Base-by-base conservation (phyloP, 2,329 filamentous ascomycete species). In the Exophiala sp. region DNA sequence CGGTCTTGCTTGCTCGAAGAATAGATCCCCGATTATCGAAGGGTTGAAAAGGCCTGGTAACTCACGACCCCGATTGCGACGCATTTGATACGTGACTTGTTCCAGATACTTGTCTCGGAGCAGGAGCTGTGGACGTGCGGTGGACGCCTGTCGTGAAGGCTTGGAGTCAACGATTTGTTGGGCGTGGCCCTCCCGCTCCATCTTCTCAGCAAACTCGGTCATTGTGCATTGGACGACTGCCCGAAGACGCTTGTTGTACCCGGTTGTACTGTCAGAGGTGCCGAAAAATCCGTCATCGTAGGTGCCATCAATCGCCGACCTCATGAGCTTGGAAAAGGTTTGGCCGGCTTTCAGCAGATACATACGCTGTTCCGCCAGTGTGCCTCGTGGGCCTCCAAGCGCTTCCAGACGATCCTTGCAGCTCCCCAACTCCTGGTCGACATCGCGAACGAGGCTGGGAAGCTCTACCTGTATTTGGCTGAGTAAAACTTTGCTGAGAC, bases 331-430 rank as follows among this genome's bases (percentile, higher is more conserved):
- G 21, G 71, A 68, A 50, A 74, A 77, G 1, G 61, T 62, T 16
- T 66, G 66, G 44, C 71, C 70, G 14, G 76, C 68, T 7, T 61
- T 59, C 3, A 72, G 58, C 1, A 75, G 63, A 47, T 72, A 67
- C 6, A 56, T 54, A 24, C 67, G 57, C 47, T 70, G 58, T 32
- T 72, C 68, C 10, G 54, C 46, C 3, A 65, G 51, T 1, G 61
- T 65, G 2, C 60, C 21, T 55, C 45, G 24, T 66, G 75, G 69
- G 1, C 70, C 67, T 0, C 84, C 83, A 0, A 87, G 71, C 8
- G 69, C 68, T 1, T 69, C 55, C 2, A 86, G 67, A 0, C 63
- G 65, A 0, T 58, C 57, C 3, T 71, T 62, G 48, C 73, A 77
- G 0, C 65, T 62, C 0, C 67, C n/a, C 64, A 66, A 47, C 62